phyloP scores from a whole-genome alignment of 2,329 filamentous ascomycete genomes.

The Alternaria metachromatica region DNA sequence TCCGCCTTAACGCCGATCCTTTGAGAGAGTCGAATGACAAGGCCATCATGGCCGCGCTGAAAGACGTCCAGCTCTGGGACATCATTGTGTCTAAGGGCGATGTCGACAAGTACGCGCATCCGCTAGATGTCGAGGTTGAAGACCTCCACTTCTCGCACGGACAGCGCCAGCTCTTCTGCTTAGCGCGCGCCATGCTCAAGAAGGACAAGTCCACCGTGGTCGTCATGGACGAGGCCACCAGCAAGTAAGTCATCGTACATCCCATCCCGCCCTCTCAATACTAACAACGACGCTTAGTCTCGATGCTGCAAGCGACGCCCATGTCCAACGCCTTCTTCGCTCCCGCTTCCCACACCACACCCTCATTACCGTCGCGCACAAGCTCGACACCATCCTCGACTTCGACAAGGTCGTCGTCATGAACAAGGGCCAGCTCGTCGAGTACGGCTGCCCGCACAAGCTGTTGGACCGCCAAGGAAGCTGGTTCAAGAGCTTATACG shows the following conservation, averaged over 20 bases:
- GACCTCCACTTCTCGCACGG: constrained; percentile 52
- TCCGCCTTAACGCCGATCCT: constrained; percentile 60
- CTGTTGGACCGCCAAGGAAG: constrained; percentile 39
- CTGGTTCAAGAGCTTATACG: constrained; percentile 42
- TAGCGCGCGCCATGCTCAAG: constrained; percentile 64
- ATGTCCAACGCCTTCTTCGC: constrained; percentile 64
- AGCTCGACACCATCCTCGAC: constrained; percentile 62
- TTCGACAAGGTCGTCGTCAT: constrained; percentile 62
- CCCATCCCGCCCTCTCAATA: neutral
- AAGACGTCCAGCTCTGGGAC: constrained; percentile 55
- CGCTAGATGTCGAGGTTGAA: constrained; percentile 40
- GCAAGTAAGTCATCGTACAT: constrained; percentile 29
- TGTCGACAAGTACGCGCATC: constrained; percentile 39
- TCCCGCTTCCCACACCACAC: constrained; percentile 63
- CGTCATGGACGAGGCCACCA: constrained; percentile 45
- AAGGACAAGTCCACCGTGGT: constrained; percentile 33
- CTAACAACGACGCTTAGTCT: constrained; percentile 51
- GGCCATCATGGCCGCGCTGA: constrained; percentile 53
- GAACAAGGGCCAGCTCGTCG: constrained; percentile 57
- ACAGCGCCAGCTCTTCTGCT: constrained; percentile 69
- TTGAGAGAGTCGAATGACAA: constrained; percentile 45
- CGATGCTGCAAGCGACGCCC: constrained; percentile 63
- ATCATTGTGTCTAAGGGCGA: constrained; percentile 45
- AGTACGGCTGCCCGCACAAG: constrained; percentile 46
- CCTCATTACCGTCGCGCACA: constrained; percentile 65